phyloP scores from a whole-genome alignment of 179 eudicot species.

The Corrigiola litoralis region DNA sequence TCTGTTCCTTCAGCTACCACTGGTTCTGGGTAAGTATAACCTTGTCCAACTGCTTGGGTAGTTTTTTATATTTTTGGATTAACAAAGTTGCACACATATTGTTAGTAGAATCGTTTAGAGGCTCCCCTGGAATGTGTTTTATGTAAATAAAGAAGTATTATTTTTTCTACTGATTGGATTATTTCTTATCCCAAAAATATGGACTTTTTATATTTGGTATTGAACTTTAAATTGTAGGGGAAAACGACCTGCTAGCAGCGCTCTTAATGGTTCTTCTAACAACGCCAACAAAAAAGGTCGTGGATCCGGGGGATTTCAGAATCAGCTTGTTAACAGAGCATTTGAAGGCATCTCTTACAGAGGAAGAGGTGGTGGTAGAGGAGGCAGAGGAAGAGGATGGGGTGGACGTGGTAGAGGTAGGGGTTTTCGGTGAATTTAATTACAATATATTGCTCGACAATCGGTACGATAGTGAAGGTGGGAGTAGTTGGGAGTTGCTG shows the following conservation, averaged over 20 bases:
- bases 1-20: conserved; percentile 32
- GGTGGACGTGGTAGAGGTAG: conserved; percentile 49
- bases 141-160: too few relatives aligned
- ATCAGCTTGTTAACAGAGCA: conserved; percentile 39
- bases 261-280: conserved; percentile 48
- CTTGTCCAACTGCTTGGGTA: not conserved
- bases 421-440: conserved; percentile 20
- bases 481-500: not conserved
- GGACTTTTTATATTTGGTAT: not conserved
- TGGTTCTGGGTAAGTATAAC: conserved; percentile 52
- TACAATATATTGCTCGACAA: not conserved
- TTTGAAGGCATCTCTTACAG: conserved; percentile 35
- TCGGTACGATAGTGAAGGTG: not conserved
- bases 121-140: not conserved
- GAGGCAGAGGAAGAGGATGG: conserved; percentile 41
- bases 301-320: conserved; percentile 34
- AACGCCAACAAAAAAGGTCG: conserved; percentile 38
- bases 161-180: not conserved
- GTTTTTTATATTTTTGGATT: not conserved
- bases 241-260: conserved; percentile 48
- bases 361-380: conserved; percentile 33
- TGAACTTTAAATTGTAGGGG: conserved; percentile 35
- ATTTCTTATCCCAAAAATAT: not conserved
- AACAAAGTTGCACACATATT: too few relatives aligned
- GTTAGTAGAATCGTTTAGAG: too few relatives aligned